These are phyloP conservation scores for Torulaspora globosa DNA, from an alignment of 1,139 yeast genomes.

Conservation along the genomic window DNA sequence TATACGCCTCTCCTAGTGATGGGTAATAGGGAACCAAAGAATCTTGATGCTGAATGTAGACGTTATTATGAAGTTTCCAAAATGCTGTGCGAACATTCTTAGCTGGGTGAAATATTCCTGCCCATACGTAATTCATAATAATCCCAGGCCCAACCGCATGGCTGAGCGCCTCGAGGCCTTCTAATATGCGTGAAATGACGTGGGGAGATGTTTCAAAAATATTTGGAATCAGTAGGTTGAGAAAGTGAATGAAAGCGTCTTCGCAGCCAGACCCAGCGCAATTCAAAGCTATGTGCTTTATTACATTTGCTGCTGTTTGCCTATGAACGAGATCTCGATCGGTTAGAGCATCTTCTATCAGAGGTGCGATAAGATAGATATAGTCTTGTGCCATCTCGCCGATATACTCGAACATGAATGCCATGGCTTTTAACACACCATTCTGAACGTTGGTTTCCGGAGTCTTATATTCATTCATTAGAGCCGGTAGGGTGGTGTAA, in stretches of 20 bases:
- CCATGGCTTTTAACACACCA: constrained; percentile 86
- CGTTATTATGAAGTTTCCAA: constrained; percentile 77
- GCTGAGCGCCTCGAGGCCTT: constrained; percentile 73
- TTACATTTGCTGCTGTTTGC: constrained; percentile 90
- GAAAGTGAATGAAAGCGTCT: constrained; percentile 68
- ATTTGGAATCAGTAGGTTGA: constrained; percentile 77
- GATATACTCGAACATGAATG: constrained; percentile 92
- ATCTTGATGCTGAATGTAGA: constrained; percentile 72
- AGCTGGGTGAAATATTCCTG: constrained; percentile 92
- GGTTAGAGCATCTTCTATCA: constrained; percentile 84
- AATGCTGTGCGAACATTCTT: constrained; percentile 76
- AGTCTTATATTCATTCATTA: constrained; percentile 91
- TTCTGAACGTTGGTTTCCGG: constrained; percentile 94
- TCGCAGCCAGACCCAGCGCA: constrained; percentile 72
- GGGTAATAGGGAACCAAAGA: constrained; percentile 85
- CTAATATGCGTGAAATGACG: constrained; percentile 77
- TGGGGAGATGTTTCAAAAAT: constrained; percentile 93
- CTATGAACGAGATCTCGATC: constrained; percentile 91
- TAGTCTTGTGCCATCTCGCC: constrained; percentile 82
- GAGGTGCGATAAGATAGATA: constrained; percentile 72
- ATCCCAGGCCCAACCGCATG: constrained; percentile 73
- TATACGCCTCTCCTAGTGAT: constrained; percentile 40
- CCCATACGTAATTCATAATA: constrained; percentile 72
- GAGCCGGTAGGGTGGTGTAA: constrained; percentile 90
- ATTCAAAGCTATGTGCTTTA: constrained; percentile 76